Base-by-base conservation (phyloP, 345 rosid species). In the Euphorbia pulcherrima region DNA sequence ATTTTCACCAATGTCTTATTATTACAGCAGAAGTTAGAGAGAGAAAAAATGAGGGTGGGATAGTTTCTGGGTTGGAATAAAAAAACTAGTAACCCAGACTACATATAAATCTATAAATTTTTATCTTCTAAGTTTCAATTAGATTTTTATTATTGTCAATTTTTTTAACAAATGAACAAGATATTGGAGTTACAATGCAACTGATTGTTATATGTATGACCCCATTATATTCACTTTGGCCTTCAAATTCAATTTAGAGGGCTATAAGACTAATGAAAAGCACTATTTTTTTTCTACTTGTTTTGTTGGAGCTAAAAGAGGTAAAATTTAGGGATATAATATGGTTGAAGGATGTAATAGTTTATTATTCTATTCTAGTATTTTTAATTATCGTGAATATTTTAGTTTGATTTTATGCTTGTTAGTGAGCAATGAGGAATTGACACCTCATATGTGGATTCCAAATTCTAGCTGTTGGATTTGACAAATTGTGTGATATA, bases 21-120 rank as follows among this genome's bases (percentile, higher is more conserved):
- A 65, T 78, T 82, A 86, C 79, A 71, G 62, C 72, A 74, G 72
- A 76, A 81, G 67, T 52, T 80, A 74, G 83, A 68, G 40, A 64
- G n/a, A 44, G 17, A 47, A 44, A 26, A 18, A 41, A 24, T 5
- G 18, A 53, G 60, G 78, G 57, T 70, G 77, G 77, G 71, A 69
- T 68, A 77, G 67, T 77, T 64, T 35, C 72, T 80, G 78, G 83
- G 78, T 61, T 69, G 56, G 69, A 70, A 64, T 70, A n/a, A 26
- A n/a, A 26, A 75, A 71, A 76, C 57, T 64, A 61, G 8, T 47
- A 57, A 46, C 77, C 82, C 80, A 68, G 76, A 33, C 40, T 74
- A 67, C 82, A 39, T 59, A 71, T 69, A 33, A 33, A 33, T 33
- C 65, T 61, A 62, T 64, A 62, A 67, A 37, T 64, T 62, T 67